phyloP scores from a whole-genome alignment of 306 rosid species.

The Coriaria nepalensis region DNA sequence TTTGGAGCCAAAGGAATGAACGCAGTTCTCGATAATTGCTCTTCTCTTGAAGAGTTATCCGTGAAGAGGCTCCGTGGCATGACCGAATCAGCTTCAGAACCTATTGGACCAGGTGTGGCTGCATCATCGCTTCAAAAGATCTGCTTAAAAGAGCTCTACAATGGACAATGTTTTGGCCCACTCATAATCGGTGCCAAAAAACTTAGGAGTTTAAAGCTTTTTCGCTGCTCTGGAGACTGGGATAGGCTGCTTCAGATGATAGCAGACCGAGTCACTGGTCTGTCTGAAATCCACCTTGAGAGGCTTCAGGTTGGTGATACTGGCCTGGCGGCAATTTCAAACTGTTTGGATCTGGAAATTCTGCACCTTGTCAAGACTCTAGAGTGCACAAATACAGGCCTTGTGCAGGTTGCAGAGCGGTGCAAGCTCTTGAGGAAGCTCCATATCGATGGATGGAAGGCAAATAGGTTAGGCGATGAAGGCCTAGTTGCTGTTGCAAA shows the following conservation, averaged over 20 bases:
- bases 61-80: conserved; percentile 90
- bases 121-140: conserved; percentile 48
- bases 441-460: conserved; percentile 93
- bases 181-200: conserved; percentile 69
- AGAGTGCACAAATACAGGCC: conserved; percentile 74
- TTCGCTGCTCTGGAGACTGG: conserved; percentile 92
- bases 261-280: conserved; percentile 27
- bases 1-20: conserved; percentile 90
- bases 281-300: conserved; percentile 80
- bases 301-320: conserved; percentile 72
- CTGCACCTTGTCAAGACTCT: conserved; percentile 87
- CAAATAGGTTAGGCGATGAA: conserved; percentile 76
- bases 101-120: conserved; percentile 72
- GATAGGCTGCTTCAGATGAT: conserved; percentile 51
- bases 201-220: conserved; percentile 68
- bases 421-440: conserved; percentile 84
- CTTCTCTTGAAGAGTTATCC: conserved; percentile 64
- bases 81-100: conserved; percentile 47
- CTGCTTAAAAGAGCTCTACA: conserved; percentile 79
- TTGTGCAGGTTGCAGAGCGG: conserved; percentile 52
- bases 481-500: conserved; percentile 74
- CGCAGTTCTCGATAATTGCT: conserved; percentile 72
- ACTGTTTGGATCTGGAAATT: conserved; percentile 65
- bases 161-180: conserved; percentile 87
- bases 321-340: conserved; percentile 65